Evolutionary conservation across 1,284 basidiomycete genomes (phyloP), one percentile per base, ranked within the genome.

Genomic region (Austroboletus novae-zelandiae): DNA sequence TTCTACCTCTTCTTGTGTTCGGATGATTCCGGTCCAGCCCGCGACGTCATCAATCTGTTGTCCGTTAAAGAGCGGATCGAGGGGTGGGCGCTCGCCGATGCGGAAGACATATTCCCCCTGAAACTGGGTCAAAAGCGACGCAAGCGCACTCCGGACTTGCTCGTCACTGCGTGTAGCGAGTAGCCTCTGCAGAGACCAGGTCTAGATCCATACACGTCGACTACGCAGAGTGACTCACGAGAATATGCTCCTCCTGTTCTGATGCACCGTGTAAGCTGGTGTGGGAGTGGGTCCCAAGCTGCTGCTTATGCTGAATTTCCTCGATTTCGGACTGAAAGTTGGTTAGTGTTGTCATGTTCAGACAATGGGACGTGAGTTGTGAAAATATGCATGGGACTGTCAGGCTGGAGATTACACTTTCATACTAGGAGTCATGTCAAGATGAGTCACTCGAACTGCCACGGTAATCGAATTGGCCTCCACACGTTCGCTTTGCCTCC

Each of bases 281-380:
- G 25, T 27, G 25, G 25, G 30, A 9, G 9, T 14, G 43, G 23
- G 37, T 27, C 34, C 52, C 54, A 31, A 39, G 49, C 23, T 51
- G 53, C 29, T 62, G 54, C 62, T 61, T 55, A 67, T 76, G 58
- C 50, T 81, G 80, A 61, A 89, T 85, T 57, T 84, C 78, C 54
- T 89, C 82, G 53, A 90, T 90, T 68, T 89, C 86, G 59, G 69
- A 76, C 66, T 90, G 88, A 64, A 90, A 90, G 47, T 74, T 80
- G 45, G 79, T 79, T 61, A 90, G 70, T 50, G 74, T 80, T 30
- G 84, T 78, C 83, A 84, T 87, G 53, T 15, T 0, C 36, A 40
- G 36, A 36, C 46, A 45, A 8, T 36, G 11, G 37, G 43, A 35
- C 40, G 45, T 1, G 14, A 36, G 37, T 31, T 50, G 42, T 40